Conservation (phyloP, 257 asterid genomes). For the Solanum tarapatanum region DNA sequence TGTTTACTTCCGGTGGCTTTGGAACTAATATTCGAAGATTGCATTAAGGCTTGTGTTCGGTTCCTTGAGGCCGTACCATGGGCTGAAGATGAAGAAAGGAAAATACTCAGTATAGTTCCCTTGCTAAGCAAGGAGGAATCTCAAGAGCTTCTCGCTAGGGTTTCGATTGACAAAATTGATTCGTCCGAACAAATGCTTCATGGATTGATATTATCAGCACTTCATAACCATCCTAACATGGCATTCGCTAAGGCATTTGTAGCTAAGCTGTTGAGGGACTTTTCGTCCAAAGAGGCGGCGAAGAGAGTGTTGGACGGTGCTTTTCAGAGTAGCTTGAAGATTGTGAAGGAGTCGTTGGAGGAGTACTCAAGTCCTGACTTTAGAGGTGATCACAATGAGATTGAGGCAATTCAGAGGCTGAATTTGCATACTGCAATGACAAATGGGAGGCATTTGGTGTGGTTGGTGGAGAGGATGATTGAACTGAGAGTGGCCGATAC, state of each 20-base stretch:
- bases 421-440: conserved; percentile 79
- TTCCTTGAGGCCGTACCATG: conserved; percentile 95
- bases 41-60: conserved; percentile 58
- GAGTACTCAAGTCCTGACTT: conserved; percentile 84
- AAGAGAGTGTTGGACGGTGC: conserved; percentile 64
- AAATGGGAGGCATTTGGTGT: conserved; percentile 63
- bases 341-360: conserved; percentile 78
- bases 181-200: conserved; percentile 78
- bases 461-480: conserved; percentile 97
- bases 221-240: conserved; percentile 57
- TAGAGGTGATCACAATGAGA: conserved; percentile 76
- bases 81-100: conserved; percentile 83
- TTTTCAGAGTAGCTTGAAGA: conserved; percentile 52
- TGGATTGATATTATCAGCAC: conserved; percentile 56
- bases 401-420: conserved; percentile 88
- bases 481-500: conserved; percentile 83
- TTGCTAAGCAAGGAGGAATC: conserved; percentile 48
- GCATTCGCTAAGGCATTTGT: conserved; percentile 81
- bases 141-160: conserved; percentile 59
- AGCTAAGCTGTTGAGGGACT: conserved; percentile 78
- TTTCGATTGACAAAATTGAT: conserved; percentile 34
- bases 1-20: conserved; percentile 68
- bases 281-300: conserved; percentile 54
- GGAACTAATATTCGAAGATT: conserved; percentile 78
- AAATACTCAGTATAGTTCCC: conserved; percentile 46